These are phyloP conservation scores for Testicularia cyperi DNA, from an alignment of 1,284 basidiomycete genomes.

Conservation along the genomic window DNA sequence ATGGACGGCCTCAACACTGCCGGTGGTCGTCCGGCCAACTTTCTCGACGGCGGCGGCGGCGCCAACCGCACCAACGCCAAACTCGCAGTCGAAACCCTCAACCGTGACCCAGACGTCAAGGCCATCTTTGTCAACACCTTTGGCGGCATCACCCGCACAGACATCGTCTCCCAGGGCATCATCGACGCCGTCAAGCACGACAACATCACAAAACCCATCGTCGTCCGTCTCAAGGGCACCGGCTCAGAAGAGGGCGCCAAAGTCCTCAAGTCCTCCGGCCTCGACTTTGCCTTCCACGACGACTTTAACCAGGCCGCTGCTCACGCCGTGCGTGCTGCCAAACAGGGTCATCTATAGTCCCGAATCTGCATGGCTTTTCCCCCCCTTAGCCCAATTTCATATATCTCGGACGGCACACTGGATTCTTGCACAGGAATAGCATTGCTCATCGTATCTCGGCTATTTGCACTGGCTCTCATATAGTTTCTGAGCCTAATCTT, in stretches of 20 bases:
- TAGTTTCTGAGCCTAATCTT: no score
- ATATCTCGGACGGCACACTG: no score
- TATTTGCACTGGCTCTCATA: no score
- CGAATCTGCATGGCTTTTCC: not conserved
- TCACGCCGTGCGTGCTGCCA: slow-evolving; percentile 38
- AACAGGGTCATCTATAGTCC: slow-evolving; percentile 20
- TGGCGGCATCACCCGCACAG: slow-evolving; percentile 43
- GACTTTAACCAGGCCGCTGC: slow-evolving; percentile 45
- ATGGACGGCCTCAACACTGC: slow-evolving; percentile 43
- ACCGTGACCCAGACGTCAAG: slow-evolving; percentile 40
- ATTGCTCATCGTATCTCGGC: no score
- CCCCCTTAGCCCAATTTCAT: no score
- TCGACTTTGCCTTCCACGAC: slow-evolving; percentile 38
- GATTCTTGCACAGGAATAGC: no score
- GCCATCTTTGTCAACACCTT: slow-evolving; percentile 50
- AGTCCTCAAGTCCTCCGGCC: slow-evolving; percentile 17
- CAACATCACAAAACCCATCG: slow-evolving; percentile 42
- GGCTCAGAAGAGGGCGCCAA: slow-evolving; percentile 39
- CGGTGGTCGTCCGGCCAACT: slow-evolving; percentile 46
- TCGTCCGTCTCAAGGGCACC: slow-evolving; percentile 42
- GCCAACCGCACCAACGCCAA: slow-evolving; percentile 40
- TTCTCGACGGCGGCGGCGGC: slow-evolving; percentile 49
- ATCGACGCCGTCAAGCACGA: slow-evolving; percentile 42
- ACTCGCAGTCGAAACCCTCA: slow-evolving; percentile 42
- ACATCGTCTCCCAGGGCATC: slow-evolving; percentile 46